Base-by-base conservation (phyloP, 148 eudicot genomes). In the Chenopodium formosanum region DNA sequence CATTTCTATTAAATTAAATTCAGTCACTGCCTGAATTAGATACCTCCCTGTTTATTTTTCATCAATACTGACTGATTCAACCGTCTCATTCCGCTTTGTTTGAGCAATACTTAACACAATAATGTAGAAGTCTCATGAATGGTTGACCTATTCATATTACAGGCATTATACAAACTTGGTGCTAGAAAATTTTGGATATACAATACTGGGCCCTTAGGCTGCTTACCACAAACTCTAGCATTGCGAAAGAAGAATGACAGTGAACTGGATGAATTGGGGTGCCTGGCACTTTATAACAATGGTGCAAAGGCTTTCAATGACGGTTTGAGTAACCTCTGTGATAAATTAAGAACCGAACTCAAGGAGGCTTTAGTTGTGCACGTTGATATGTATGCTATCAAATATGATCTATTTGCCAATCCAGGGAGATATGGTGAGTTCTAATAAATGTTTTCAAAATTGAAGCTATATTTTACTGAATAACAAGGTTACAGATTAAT, bases 351-450 rank as follows among this genome's bases (percentile, higher is more conserved):
- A 73, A 64, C 76, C 23, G 74, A 83, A 77, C 77, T 87, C 58
- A 46, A 79, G 80, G 79, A 85, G 70, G 79, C 87, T 20, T 73
- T 83, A 1, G 74, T 89, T 27, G 85, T 89, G 50, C 73, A 73
- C 25, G 82, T 82, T 67, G 89, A 89, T 80, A 84, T 89, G 80
- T 89, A 87, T 78, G 80, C 89, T 46, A 85, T 87, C 85, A 89
- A 89, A 80, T 87, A 87, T 53, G 84, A 83, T 62, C 88, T 87
- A 75, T 82, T 89, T 73, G 85, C 89, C 52, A 87, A 87, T 74
- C 78, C 88, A 9, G 16, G 66, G 9, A 75, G 70, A 62, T 87
- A 89, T 50, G 91, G 91, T 89, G 20, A 72, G 86, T 32, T 40
- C 25, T n/a, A 2, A 31, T 62, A 70, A 19, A 17, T 53, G 23